A percentile compares a stretch with the other conserved stretches of the same genome.
Conservation (phyloP, 2,329 filamentous ascomycete genomes). For the Rhynchosporium agropyri region DNA sequence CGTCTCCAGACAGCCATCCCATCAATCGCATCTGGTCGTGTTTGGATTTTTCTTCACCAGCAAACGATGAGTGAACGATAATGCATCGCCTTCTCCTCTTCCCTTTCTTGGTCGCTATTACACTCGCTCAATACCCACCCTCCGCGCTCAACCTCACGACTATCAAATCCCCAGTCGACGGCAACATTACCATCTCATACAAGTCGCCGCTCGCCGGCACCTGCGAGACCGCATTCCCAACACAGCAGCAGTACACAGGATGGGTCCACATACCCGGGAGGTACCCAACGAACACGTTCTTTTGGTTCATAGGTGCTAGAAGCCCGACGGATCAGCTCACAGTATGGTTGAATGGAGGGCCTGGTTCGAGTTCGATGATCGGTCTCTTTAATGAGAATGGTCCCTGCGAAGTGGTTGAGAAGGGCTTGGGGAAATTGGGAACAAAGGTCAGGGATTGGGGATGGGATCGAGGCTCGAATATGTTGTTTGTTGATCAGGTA, state of each 20-base stretch:
- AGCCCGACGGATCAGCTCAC: slow-evolving; percentile 54
- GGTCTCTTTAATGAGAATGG: slow-evolving; percentile 66
- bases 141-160: slow-evolving; percentile 52
- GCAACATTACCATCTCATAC: slow-evolving; percentile 68
- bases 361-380: slow-evolving; percentile 65
- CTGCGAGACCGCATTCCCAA: slow-evolving; percentile 65
- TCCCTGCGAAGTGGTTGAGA: slow-evolving; percentile 54
- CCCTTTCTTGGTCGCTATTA: slow-evolving; percentile 29
- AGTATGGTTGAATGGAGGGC: slow-evolving; percentile 70
- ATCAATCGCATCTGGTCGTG: slow-evolving; percentile 10
- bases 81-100: slow-evolving; percentile 36
- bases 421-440: slow-evolving; percentile 52
- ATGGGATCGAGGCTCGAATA: slow-evolving; percentile 64
- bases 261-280: slow-evolving; percentile 65
- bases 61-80: slow-evolving; percentile 38
- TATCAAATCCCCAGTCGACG: slow-evolving; percentile 63
- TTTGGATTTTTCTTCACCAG: slow-evolving; percentile 22
- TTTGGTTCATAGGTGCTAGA: slow-evolving; percentile 51
- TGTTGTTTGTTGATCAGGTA: slow-evolving; percentile 57
- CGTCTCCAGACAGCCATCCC: not conserved
- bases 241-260: slow-evolving; percentile 70
- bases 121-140: slow-evolving; percentile 45
- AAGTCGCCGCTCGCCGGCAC: slow-evolving; percentile 61
- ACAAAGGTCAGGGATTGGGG: slow-evolving; percentile 64
- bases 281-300: slow-evolving; percentile 54